Evolutionary conservation across 768 basidiomycete genomes (phyloP).

Genomic region (Sarcomyxa edulis): DNA sequence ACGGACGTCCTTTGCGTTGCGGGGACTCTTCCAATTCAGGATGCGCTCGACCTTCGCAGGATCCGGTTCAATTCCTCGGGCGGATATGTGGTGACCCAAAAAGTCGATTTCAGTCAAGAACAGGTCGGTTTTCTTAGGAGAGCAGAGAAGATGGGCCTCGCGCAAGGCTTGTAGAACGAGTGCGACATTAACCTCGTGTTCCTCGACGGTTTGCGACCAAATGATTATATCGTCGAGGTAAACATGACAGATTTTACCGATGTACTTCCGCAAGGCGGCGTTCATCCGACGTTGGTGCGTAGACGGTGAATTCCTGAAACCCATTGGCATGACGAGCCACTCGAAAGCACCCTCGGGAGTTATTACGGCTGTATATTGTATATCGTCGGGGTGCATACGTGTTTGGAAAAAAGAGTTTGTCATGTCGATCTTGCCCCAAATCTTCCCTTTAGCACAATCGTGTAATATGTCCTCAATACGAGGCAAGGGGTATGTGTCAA

Average conservation of each 20-base stretch:
- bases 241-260: too few relatives aligned
- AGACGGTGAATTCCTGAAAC: not conserved
- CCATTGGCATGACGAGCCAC: conserved; percentile 35
- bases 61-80: too few relatives aligned
- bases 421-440: too few relatives aligned
- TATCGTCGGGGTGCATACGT: too few relatives aligned
- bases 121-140: conserved; percentile 10
- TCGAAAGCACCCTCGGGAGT: conserved; percentile 35
- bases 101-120: conserved; percentile 15
- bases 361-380: conserved; percentile 26
- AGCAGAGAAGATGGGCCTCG: conserved; percentile 13
- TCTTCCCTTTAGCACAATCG: too few relatives aligned
- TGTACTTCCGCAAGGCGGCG: conserved; percentile 5
- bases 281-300: conserved; percentile 6
- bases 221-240: too few relatives aligned
- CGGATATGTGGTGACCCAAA: conserved; percentile 31
- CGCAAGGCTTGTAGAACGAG: conserved; percentile 14
- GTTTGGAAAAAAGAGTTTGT: too few relatives aligned
- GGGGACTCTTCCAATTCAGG: conserved; percentile 20
- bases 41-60: conserved; percentile 19
- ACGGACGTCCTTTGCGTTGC: conserved; percentile 7
- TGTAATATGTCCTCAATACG: conserved; percentile 22
- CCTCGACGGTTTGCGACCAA: conserved; percentile 21
- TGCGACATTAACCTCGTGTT: conserved; percentile 16
- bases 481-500: conserved; percentile 18